These are phyloP conservation scores for Mucor mucedo DNA, from an alignment of 371 early-diverging fungal genomes.

Conservation along the genomic window DNA sequence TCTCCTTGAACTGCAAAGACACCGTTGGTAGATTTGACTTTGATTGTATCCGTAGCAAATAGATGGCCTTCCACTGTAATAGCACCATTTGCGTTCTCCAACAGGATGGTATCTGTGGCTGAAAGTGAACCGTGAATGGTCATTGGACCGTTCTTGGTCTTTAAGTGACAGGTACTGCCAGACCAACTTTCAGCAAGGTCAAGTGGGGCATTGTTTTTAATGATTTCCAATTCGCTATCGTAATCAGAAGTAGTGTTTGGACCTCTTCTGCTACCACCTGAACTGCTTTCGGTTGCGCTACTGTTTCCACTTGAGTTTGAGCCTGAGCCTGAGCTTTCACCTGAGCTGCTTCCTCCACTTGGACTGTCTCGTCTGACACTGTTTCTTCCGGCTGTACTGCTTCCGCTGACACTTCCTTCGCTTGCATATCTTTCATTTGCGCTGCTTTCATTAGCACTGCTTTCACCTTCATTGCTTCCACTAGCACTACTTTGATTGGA, in stretches of 20 bases:
- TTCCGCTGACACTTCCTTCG: not conserved
- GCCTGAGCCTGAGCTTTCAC: not conserved
- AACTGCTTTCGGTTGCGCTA: not conserved
- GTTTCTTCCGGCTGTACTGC: not conserved
- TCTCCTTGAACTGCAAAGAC: not conserved
- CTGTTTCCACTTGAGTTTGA: not conserved
- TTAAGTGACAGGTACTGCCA: conserved; percentile 13
- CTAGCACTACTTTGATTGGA: not conserved
- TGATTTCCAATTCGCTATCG: conserved; percentile 1
- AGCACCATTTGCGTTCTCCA: conserved; percentile 14
- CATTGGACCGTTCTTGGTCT: conserved; percentile 18
- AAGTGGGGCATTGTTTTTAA: conserved; percentile 3
- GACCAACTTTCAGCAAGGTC: conserved; percentile 17
- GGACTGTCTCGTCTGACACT: not conserved
- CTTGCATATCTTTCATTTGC: not conserved
- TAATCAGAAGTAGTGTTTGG: not conserved
- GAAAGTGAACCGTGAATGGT: conserved; percentile 11
- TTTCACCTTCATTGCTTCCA: not conserved
- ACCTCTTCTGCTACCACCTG: not conserved
- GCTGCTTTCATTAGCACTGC: not conserved
- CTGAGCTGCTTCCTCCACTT: not conserved
- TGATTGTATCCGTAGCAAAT: not conserved
- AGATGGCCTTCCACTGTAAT: conserved; percentile 4
- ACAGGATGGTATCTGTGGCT: not conserved
- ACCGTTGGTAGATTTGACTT: conserved; percentile 13